Conservation (phyloP, 2,329 filamentous ascomycete species). For the Domatiomyces catenatus region DNA sequence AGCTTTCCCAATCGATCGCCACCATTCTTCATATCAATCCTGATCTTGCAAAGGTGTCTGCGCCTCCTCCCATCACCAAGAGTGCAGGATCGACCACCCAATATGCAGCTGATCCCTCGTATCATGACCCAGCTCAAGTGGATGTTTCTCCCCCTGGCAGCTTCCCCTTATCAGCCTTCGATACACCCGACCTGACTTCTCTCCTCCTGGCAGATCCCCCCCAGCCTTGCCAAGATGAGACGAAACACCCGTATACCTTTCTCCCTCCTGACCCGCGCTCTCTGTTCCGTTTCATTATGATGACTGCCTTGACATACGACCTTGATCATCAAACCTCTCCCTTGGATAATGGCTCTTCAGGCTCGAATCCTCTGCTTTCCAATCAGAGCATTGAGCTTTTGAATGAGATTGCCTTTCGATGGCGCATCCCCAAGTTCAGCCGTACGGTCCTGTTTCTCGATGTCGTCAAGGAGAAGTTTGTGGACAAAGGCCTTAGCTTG, state of each 20-base stretch:
- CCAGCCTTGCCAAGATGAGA: neutral
- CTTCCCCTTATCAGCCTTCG: slow-evolving; percentile 29
- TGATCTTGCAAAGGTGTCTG: slow-evolving; percentile 63
- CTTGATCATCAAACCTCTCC: slow-evolving; percentile 40
- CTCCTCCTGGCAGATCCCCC: neutral
- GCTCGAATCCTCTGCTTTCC: slow-evolving; percentile 44
- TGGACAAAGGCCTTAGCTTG: slow-evolving; percentile 65
- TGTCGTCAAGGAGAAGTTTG: slow-evolving; percentile 68
- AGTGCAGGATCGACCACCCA: slow-evolving; percentile 32
- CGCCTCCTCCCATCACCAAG: slow-evolving; percentile 43
- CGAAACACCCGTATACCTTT: slow-evolving; percentile 62
- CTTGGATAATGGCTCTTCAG: slow-evolving; percentile 22
- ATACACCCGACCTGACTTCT: slow-evolving; percentile 37
- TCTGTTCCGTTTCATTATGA: slow-evolving; percentile 69
- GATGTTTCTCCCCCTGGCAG: slow-evolving; percentile 33
- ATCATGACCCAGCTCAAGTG: slow-evolving; percentile 33
- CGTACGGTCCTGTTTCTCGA: slow-evolving; percentile 70
- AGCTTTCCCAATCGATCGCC: slow-evolving; percentile 84
- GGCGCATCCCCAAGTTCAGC: slow-evolving; percentile 75
- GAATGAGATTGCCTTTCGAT: slow-evolving; percentile 70
- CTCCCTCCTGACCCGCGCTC: slow-evolving; percentile 71
- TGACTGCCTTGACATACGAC: slow-evolving; percentile 55
- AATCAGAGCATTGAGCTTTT: slow-evolving; percentile 68
- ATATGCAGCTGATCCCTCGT: slow-evolving; percentile 25
- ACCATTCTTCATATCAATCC: slow-evolving; percentile 77